Percentiles rank a stretch among this genome's conserved stretches.
These are phyloP conservation scores for Sistotremastrum suecicum DNA, from an alignment of 768 basidiomycete species.

Conservation along the genomic window DNA sequence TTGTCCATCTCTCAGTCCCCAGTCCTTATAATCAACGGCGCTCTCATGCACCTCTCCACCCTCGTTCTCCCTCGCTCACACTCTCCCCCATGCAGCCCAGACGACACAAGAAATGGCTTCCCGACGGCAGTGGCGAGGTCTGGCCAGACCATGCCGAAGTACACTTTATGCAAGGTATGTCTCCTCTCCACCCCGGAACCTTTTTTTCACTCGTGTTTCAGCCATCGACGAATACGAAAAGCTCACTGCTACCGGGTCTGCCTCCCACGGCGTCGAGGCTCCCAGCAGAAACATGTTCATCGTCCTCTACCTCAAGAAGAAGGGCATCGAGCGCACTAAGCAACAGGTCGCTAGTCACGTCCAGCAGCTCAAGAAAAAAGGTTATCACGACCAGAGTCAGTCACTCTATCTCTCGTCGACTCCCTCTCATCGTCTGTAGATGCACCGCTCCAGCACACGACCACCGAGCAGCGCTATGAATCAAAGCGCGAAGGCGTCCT, in stretches of 20 bases:
- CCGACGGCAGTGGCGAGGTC: conserved; percentile 65
- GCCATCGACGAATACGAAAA: conserved; percentile 70
- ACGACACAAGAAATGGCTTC: conserved; percentile 63
- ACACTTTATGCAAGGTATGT: conserved; percentile 59
- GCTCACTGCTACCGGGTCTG: conserved; percentile 54
- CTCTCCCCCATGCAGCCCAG: conserved; percentile 40
- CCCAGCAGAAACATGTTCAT: conserved; percentile 77
- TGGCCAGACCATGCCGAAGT: conserved; percentile 73
- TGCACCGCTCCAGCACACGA: no score
- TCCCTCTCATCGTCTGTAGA: background rate
- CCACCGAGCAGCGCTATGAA: no score
- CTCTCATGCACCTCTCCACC: conserved; percentile 10
- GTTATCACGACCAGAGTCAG: conserved; percentile 21
- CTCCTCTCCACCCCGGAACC: conserved; percentile 1
- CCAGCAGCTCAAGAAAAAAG: conserved; percentile 66
- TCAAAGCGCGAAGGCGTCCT: no score
- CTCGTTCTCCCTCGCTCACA: conserved; percentile 8
- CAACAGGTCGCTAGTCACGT: conserved; percentile 87
- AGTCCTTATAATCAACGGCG: conserved; percentile 17
- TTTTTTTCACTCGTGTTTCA: conserved; percentile 12
- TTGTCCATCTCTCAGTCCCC: conserved; percentile 8
- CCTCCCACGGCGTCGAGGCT: conserved; percentile 62
- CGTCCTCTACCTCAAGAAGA: conserved; percentile 62
- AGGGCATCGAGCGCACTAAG: conserved; percentile 60
- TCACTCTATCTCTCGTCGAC: conserved; percentile 1